These are phyloP conservation scores for Xerocomellus intermedius DNA, from an alignment of 768 basidiomycete genomes.

Conservation along the genomic window DNA sequence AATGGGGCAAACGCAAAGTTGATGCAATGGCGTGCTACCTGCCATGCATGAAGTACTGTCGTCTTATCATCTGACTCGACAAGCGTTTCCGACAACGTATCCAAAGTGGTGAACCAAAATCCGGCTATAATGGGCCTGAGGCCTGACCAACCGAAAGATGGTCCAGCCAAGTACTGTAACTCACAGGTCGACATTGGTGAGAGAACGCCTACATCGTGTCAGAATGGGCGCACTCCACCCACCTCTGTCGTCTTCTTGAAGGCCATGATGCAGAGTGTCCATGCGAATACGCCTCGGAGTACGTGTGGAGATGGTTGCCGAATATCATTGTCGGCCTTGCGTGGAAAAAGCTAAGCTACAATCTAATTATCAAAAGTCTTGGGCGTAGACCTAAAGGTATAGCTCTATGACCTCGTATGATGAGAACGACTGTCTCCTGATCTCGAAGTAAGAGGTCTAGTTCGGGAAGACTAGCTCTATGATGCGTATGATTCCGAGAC, in stretches of 20 bases:
- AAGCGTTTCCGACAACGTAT: background rate
- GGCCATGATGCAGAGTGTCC: background rate
- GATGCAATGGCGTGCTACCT: background rate
- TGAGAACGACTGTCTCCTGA: background rate
- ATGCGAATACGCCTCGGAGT: background rate
- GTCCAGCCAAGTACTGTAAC: background rate
- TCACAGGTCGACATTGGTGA: no score
- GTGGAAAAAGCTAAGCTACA: background rate
- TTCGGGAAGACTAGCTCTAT: slow-evolving; percentile 19
- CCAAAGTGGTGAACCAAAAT: background rate
- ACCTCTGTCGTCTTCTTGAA: background rate
- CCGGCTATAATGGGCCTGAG: background rate
- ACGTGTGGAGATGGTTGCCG: background rate
- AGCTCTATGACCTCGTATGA: slow-evolving; percentile 26
- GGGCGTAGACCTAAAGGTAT: background rate
- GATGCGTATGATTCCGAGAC: slow-evolving; percentile 61
- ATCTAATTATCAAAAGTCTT: background rate
- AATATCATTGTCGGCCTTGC: no score
- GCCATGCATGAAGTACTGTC: background rate
- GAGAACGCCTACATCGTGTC: slow-evolving; percentile 1
- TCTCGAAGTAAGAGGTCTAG: background rate
- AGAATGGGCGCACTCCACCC: background rate
- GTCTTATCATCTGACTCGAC: background rate
- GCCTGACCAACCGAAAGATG: background rate
- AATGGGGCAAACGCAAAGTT: no score